Evolutionary conservation across 345 rosid genomes (phyloP).

Genomic region (Salix suchowensis): DNA sequence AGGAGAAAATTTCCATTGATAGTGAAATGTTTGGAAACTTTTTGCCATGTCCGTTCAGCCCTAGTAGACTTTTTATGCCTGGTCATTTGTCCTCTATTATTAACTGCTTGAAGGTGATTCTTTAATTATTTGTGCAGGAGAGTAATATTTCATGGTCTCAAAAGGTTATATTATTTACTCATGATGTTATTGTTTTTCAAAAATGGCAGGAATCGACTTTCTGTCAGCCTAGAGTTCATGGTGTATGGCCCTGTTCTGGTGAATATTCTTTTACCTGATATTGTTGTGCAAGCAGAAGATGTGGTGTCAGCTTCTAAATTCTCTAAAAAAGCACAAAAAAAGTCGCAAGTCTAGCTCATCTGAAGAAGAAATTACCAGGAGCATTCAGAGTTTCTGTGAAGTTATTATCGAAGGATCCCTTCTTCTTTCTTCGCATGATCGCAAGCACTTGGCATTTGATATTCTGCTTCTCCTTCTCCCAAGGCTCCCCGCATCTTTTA

Average conservation of each 20-base stretch:
- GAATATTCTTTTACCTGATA: slow-evolving; percentile 71
- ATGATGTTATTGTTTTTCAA: slow-evolving; percentile 10
- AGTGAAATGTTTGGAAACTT: slow-evolving; percentile 47
- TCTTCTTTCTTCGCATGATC: slow-evolving; percentile 85
- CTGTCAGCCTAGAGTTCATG: slow-evolving; percentile 94
- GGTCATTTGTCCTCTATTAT: slow-evolving; percentile 58
- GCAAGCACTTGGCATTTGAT: slow-evolving; percentile 87
- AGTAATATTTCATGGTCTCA: background rate
- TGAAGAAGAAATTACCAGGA: slow-evolving; percentile 70
- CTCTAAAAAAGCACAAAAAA: slow-evolving; percentile 75
- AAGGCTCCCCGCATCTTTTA: slow-evolving; percentile 68
- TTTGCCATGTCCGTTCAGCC: slow-evolving; percentile 71
- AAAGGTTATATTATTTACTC: background rate
- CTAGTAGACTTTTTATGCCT: slow-evolving; percentile 62
- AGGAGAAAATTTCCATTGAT: slow-evolving; percentile 48
- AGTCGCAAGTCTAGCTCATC: slow-evolving; percentile 63
- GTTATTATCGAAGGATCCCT: slow-evolving; percentile 69
- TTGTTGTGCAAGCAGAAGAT: slow-evolving; percentile 64
- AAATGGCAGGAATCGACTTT: slow-evolving; percentile 82
- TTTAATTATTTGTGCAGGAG: background rate
- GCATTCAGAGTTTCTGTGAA: slow-evolving; percentile 52
- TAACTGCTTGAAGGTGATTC: slow-evolving; percentile 78
- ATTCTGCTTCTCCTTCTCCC: slow-evolving; percentile 72
- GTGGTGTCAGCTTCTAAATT: slow-evolving; percentile 47
- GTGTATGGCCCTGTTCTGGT: slow-evolving; percentile 75